Evolutionary conservation across 345 rosid species (phyloP), one percentile per base, ranked within the genome.

Genomic region (Turnera subulata): DNA sequence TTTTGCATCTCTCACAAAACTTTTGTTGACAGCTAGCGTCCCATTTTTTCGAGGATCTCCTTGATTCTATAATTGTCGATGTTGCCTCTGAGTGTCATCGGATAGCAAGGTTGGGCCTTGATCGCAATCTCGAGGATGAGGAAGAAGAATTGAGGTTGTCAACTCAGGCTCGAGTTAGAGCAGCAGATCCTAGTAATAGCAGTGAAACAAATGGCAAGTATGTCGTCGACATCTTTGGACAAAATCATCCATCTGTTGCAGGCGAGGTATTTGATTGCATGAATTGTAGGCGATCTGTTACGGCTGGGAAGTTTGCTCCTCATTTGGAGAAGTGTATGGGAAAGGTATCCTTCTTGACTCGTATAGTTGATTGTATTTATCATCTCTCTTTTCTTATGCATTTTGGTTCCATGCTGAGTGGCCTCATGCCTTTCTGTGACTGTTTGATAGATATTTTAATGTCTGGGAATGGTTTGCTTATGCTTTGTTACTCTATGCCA

Each of bases 271-370:
- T 93, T 47, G 86, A 87, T 26, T 89, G 97, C 76, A 89, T 89
- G 94, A 93, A 89, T 75, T 93, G 99, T 69, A 84, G 95, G 43
- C 72, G 93, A 54, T 79, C 86, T 20, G 82, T 86, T 48, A 68
- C 80, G 74, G 97, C 99, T 7, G 97, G 99, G 65, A 84, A 91
- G 59, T 89, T 92, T 68, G 96, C 98, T 77, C 96, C 96, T 68
- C 97, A 93, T 79, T 60, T 89, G 67, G 97, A 87, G 58, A 93
- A 84, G 77, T 93, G 99, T 82, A 89, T 93, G 97, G 99, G 99
- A 64, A 93, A 87, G 96, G 97, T 93, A 61, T 65, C 37, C 49
- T 8, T 43, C 35, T 35, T n/a, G n/a, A n/a, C n/a, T 15, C 46
- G 29, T 49, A n/a, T 9, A 16, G 12, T 29, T 4, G 8, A 29